Evolutionary conservation across 345 rosid species (phyloP), one percentile per base, ranked within the genome.

Genomic region (Turnera subulata): DNA sequence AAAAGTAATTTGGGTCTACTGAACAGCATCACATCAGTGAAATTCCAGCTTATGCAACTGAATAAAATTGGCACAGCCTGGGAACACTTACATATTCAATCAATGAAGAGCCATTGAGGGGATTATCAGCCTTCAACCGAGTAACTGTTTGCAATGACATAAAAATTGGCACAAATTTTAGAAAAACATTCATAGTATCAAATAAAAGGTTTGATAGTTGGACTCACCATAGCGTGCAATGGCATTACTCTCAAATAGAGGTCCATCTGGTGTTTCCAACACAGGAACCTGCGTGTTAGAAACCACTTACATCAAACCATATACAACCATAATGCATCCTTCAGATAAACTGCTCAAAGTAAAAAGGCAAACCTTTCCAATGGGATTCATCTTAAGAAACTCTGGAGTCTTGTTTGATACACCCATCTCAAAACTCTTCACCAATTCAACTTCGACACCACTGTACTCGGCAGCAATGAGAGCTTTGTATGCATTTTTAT

Each of bases 221-320:
- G 23, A 49, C 72, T 73, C 55, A 93, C 99, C 97, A 47, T 85
- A 89, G 3, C 95, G 84, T 18, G 96, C 84, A 50, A 93, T 89
- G 17, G 99, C 95, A 79, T 93, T 93, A 85, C 99, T 93, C 84
- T 93, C 97, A 51, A 87, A 89, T 6, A 93, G 35, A 12, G 89
- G 68, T 54, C 96, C 97, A 21, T 93, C 92, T 0, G 96, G 92
- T 35, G 99, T 93, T 75, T 93, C 89, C 81, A 93, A 70, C 63
- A 93, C 90, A 13, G 96, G 99, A 74, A 93, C 85, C 97, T 89
- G 68, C 8, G 68, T 14, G 7, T 12, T 22, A 61, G 46, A 1
- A 24, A 42, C 51, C 23, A n/a, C 19, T 18, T 19, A n/a, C n/a
- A n/a, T 9, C 0, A 17, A 48, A 35, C 5, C 4, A 21, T 17